Evolutionary conservation across 257 asterid species (phyloP).

Genomic region (Solanum piurae): DNA sequence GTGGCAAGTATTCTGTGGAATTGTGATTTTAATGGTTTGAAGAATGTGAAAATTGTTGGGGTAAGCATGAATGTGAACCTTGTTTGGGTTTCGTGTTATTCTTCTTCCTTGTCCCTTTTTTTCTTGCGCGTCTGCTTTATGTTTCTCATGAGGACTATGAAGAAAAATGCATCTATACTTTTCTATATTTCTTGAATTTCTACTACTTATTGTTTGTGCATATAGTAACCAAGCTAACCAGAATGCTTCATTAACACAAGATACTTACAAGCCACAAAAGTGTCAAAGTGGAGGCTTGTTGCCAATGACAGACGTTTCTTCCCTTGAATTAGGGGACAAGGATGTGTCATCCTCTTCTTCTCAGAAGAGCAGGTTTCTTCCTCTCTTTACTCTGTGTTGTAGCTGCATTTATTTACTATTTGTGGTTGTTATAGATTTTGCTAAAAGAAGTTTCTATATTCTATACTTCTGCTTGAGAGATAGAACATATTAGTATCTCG

Average conservation of each 20-base stretch:
- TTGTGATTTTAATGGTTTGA: background rate
- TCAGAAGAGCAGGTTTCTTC: conserved; percentile 37
- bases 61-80: background rate
- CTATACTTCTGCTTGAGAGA: background rate
- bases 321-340: conserved; percentile 27
- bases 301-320: conserved; percentile 56
- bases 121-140: background rate
- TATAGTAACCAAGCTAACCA: conserved; percentile 1
- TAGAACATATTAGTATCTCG: background rate
- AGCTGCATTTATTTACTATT: background rate
- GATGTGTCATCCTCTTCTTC: conserved; percentile 37
- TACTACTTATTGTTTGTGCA: background rate
- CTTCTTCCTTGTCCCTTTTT: background rate
- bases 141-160: background rate
- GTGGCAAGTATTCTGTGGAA: background rate
- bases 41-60: background rate
- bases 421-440: background rate
- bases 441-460: background rate
- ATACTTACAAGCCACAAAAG: conserved; percentile 14
- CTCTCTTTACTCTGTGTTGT: background rate
- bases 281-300: conserved; percentile 21
- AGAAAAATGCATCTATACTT: background rate
- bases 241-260: background rate
- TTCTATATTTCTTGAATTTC: background rate
- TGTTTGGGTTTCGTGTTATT: background rate